Base-by-base conservation (phyloP, 2,329 filamentous ascomycete genomes). In the Colletotrichum trifolii region DNA sequence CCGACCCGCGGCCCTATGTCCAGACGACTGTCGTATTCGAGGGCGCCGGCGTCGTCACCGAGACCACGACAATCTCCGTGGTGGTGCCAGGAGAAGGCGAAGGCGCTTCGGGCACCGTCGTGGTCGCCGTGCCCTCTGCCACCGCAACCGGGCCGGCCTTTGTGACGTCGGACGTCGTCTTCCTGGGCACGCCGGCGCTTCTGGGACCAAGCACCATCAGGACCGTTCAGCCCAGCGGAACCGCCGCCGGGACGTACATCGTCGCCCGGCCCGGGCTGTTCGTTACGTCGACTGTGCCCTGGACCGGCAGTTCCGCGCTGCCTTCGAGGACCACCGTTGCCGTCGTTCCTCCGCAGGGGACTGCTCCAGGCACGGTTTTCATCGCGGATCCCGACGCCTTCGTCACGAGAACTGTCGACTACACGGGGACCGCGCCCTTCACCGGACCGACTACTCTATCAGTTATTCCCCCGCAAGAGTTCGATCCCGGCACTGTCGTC, bases 201-300 rank as follows among this genome's bases (percentile, higher is more conserved):
- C 15, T 39, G 5, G 49, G 33, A 8, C 55, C 49, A n/a, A 60
- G 46, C 2, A 59, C 56, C 6, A 39, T 64, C 6, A 39, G 42
- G 9, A 54, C 58, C 9, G 25, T 65, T 2, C 39, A 49, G 8
- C 64, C 60, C 7, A 59, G 48, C 6, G 56, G 54, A 1, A 59
- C 66, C 5, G 33, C 13, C 2, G 62, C 68, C 6, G 66, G 68
- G 8, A 67, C 66, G 3, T 36, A 65, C 11, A 62, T 68, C 17
- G 45, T 67, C 2, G 53, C 54, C 1, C 46, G 45, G 10, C 60
- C 67, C 4, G 66, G 57, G 2, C 36, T 46, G 3, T 69, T 64
- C 35, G 39, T 64, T 6, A 69, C 66, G 2, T 54, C 66, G 6
- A 66, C 66, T 11, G 52, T 47, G 2, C 65, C 62, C 9, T 60